Percentiles rank a stretch among this genome's conserved stretches.
Evolutionary conservation across 169 alveolate genomes (phyloP).

Genomic region (Plasmodium gonderi): DNA sequence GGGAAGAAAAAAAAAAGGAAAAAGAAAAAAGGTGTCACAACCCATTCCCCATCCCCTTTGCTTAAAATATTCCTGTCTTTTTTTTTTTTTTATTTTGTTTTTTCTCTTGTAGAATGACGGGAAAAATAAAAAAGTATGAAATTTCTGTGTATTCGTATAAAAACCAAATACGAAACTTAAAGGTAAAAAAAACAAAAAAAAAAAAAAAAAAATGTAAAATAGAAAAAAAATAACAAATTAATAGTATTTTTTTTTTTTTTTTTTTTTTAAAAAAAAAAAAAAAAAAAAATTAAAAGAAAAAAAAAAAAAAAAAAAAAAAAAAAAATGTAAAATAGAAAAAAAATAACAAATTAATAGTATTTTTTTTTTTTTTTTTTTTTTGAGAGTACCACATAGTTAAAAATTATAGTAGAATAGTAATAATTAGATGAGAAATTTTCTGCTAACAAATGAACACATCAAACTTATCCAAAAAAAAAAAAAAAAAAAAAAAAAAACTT

Average conservation of each 20-base stretch:
- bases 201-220: not conserved
- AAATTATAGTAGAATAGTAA: not conserved
- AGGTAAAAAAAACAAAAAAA: constrained; percentile 27
- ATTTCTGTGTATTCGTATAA: constrained; percentile 39
- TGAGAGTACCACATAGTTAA: not conserved
- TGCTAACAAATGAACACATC: not conserved
- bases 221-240: too few species aligned
- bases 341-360: too few species aligned
- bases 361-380: constrained; percentile 13
- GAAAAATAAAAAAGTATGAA: constrained; percentile 57
- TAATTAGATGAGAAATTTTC: not conserved
- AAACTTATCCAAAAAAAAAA: not conserved
- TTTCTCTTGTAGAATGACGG: constrained; percentile 13
- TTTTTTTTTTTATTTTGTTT: not conserved
- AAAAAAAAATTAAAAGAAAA: constrained; percentile 45
- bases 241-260: too few species aligned
- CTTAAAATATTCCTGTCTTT: not conserved
- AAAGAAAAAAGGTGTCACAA: too few species aligned
- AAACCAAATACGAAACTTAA: constrained; percentile 59
- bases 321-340: not conserved
- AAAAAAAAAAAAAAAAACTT: not conserved
- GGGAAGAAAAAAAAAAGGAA: not conserved
- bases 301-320: not conserved
- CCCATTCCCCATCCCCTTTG: not conserved
- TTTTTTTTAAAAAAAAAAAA: constrained; percentile 14